Conservation (phyloP, 106 monocot species). For the Ottelia alismoides region DNA sequence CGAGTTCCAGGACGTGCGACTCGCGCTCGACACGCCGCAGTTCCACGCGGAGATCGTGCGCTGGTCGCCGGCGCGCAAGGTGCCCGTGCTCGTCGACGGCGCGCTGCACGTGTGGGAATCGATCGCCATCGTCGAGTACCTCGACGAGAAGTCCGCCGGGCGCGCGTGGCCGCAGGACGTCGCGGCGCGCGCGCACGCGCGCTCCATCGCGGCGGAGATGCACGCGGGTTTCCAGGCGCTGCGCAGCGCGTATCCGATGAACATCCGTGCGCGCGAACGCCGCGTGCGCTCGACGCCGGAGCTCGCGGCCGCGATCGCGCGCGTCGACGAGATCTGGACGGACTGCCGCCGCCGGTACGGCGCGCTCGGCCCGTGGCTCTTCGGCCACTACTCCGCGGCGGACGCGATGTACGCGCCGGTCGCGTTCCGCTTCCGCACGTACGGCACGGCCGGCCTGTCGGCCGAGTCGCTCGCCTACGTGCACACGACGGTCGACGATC, state of each 20-base stretch:
- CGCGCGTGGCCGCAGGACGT: background rate
- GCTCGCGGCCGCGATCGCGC: background rate
- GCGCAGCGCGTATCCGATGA: too few relatives aligned
- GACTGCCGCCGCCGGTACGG: background rate
- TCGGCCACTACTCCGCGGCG: background rate
- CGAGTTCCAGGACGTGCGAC: background rate
- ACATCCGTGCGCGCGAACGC: too few relatives aligned
- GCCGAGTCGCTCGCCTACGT: background rate
- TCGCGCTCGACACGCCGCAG: background rate
- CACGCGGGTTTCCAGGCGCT: too few relatives aligned
- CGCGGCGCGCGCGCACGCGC: background rate
- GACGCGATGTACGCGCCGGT: background rate
- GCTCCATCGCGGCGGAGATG: background rate
- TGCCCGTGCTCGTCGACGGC: background rate
- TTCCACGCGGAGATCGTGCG: background rate
- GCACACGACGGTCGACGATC: too few relatives aligned
- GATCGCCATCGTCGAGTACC: background rate
- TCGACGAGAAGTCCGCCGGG: background rate
- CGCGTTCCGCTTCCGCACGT: background rate
- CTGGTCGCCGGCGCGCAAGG: background rate
- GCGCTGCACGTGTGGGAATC: background rate
- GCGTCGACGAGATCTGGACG: background rate
- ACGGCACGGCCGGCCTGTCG: background rate
- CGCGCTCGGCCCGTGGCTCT: background rate
- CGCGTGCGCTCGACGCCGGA: background rate